Evolutionary conservation across 192 early-diverging fungal species (phyloP), one percentile per base, ranked within the genome.

Genomic region (Dimargaris cristalligena): DNA sequence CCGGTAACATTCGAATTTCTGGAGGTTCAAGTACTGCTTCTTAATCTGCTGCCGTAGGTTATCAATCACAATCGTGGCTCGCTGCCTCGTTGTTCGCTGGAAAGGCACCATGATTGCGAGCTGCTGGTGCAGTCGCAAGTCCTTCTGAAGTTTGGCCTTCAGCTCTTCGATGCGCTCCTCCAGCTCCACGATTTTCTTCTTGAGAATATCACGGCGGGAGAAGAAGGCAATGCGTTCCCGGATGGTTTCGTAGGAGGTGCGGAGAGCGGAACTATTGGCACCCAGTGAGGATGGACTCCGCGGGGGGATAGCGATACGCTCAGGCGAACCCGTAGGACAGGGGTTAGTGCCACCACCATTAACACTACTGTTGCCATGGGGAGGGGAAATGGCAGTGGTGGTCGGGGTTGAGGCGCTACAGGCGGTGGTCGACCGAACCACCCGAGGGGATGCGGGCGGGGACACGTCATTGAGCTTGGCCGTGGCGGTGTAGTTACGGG

Each of bases 61-160:
- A 23, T 79, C 71, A 6, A 83, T 77, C 35, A 78, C 76, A 47
- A 68, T 65, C 0, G 78, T 51, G 29, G 83, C 78, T 26, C 75
- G 72, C 59, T 85, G 80, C 25, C 83, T 78, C 14, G 84, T 84
- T 1, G 73, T 54, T 34, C 67, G 71, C 50, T 74, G 70, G 20
- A 83, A 71, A 2, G 87, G 87, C 22, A 81, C 75, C 77, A 87
- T 74, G 0, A 84, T 72, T 26, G 78, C 73, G 4, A 89, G 68
- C 59, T 86, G 81, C 44, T 76, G 74, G 31, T 78, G 74, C 10
- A 89, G 67, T 11, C 81, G 72, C 38, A 83, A 68, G 31, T 78
- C 72, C 41, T 71, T 65, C 25, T 78, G 74, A 11, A 87, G 61
- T 16, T 61, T 64, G 34, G 74, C 67, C 8, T 79, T 68, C 1